Evolutionary conservation across 176 grass and related monocot genomes (phyloP).

Genomic region (Phyllostachys edulis): DNA sequence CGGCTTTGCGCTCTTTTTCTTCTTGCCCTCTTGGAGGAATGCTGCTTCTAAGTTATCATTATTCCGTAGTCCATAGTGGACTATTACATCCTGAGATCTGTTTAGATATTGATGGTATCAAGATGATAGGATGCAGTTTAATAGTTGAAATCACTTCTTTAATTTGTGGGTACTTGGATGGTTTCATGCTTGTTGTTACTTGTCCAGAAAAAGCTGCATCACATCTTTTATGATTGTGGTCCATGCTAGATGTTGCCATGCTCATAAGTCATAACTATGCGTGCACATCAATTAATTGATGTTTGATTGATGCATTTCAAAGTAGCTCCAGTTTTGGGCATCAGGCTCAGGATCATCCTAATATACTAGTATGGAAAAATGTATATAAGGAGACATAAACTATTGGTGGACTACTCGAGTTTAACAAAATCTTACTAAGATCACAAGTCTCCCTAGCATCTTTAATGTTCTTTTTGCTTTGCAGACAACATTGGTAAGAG

Average conservation of each 20-base stretch:
- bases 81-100: conserved; percentile 2
- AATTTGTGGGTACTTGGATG: neutral
- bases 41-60: no score
- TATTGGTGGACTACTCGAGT: neutral
- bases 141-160: conserved; percentile 16
- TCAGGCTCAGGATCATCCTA: neutral
- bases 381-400: neutral
- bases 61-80: no score
- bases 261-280: conserved; percentile 14
- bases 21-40: no score
- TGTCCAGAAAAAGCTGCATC: conserved; percentile 23
- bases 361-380: neutral
- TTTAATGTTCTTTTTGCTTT: no score
- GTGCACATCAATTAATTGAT: neutral
- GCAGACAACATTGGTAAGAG: no score
- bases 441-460: no score
- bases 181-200: conserved; percentile 26
- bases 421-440: no score
- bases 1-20: no score
- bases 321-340: conserved; percentile 14
- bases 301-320: conserved; percentile 15
- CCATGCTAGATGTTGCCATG: conserved; percentile 17
- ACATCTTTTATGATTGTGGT: conserved; percentile 37
- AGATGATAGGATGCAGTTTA: conserved; percentile 13
- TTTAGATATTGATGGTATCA: conserved; percentile 28